Evolutionary conservation across 495 filamentous ascomycete genomes (phyloP).

Genomic region (Hypoxylon intermedium): DNA sequence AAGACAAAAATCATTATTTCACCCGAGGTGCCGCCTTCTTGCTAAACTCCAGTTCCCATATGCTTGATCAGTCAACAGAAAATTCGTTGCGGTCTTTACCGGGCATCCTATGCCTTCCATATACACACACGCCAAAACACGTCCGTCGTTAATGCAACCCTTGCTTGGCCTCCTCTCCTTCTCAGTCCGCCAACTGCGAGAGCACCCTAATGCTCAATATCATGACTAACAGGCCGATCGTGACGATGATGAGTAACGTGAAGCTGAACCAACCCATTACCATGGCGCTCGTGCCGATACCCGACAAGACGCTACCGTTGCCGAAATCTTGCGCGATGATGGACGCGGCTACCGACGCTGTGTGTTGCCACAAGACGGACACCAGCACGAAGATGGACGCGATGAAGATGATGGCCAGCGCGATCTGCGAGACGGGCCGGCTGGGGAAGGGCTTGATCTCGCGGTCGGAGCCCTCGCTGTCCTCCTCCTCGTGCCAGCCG

Average conservation of each 20-base stretch:
- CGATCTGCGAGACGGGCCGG: conserved; percentile 74
- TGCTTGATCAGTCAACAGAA: conserved; percentile 31
- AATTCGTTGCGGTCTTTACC: conserved; percentile 21
- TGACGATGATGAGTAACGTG: conserved; percentile 87
- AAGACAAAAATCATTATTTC: conserved; percentile 31
- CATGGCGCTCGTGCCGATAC: conserved; percentile 92
- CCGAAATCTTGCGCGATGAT: conserved; percentile 92
- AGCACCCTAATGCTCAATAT: conserved; percentile 85
- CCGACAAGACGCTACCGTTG: conserved; percentile 89
- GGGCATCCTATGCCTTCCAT: conserved; percentile 22
- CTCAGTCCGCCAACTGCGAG: conserved; percentile 53
- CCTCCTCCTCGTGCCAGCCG: conserved; percentile 78
- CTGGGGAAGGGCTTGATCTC: conserved; percentile 83
- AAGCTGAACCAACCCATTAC: conserved; percentile 98
- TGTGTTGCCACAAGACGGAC: conserved; percentile 81
- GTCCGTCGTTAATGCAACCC: background rate
- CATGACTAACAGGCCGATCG: conserved; percentile 94
- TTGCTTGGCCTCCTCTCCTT: background rate
- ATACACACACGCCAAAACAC: conserved; percentile 25
- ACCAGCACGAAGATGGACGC: conserved; percentile 80
- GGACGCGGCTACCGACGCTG: conserved; percentile 89
- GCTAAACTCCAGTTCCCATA: conserved; percentile 34
- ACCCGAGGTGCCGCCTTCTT: conserved; percentile 17
- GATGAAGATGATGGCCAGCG: conserved; percentile 80
- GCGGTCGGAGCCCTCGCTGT: conserved; percentile 67